These are phyloP conservation scores for Sambucus nigra DNA, from an alignment of 129 eudicot genomes.

Conservation along the genomic window DNA sequence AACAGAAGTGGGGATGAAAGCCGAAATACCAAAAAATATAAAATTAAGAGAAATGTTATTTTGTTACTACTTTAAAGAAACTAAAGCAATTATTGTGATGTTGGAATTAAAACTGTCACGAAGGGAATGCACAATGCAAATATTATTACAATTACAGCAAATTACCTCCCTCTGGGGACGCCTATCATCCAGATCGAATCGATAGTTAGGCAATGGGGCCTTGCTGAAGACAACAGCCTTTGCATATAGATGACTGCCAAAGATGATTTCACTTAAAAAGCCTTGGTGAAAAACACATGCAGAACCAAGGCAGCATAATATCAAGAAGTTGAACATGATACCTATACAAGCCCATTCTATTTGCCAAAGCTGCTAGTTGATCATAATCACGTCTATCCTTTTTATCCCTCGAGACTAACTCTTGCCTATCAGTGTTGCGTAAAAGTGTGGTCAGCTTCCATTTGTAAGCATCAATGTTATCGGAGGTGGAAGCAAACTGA, in stretches of 20 bases:
- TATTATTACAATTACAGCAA: conserved; percentile 6
- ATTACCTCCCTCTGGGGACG: conserved; percentile 96
- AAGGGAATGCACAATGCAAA: not conserved
- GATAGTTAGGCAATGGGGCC: conserved; percentile 86
- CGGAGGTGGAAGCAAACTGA: conserved; percentile 33
- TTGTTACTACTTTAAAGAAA: not conserved
- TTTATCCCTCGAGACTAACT: conserved; percentile 50
- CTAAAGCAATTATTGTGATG: not conserved
- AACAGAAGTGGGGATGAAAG: no score
- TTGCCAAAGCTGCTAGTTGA: conserved; percentile 50
- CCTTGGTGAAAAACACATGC: not conserved
- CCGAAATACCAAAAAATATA: no score
- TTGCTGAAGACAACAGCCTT: conserved; percentile 91
- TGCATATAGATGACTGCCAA: conserved; percentile 69
- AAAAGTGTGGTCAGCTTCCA: conserved; percentile 32
- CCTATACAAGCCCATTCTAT: conserved; percentile 54
- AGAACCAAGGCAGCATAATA: not conserved
- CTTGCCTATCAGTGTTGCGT: conserved; percentile 32
- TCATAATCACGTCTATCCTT: conserved; percentile 53
- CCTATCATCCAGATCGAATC: conserved; percentile 92
- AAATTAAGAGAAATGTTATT: not conserved
- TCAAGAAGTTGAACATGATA: conserved; percentile 8
- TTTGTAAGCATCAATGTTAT: conserved; percentile 36
- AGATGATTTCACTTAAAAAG: conserved; percentile 7
- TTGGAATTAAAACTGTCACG: not conserved